These are phyloP conservation scores for Saccharomycopsis fermentans DNA, from an alignment of 805 yeast genomes.

Conservation along the genomic window DNA sequence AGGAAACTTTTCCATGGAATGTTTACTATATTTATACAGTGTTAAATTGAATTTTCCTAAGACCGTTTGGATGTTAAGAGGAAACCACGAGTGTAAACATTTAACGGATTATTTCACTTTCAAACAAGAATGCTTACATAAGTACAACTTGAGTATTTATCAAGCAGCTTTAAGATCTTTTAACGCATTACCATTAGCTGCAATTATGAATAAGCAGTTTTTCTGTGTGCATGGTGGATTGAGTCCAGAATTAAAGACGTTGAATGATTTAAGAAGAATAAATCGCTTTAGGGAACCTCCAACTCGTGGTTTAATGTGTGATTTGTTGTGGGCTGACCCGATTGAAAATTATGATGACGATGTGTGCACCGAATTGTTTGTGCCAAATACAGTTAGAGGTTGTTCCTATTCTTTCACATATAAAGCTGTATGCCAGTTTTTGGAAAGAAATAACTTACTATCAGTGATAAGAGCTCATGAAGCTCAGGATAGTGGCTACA, in stretches of 20 bases:
- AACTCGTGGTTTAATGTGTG: conserved; percentile 88
- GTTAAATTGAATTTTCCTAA: conserved; percentile 67
- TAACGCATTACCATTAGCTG: conserved; percentile 83
- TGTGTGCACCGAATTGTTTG: conserved; percentile 36
- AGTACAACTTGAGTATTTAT: conserved; percentile 57
- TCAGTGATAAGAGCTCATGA: conserved; percentile 94
- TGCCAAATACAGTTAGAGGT: conserved; percentile 71
- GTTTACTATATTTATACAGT: conserved; percentile 64
- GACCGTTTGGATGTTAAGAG: conserved; percentile 74
- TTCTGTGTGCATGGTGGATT: conserved; percentile 96
- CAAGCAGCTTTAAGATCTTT: conserved; percentile 69
- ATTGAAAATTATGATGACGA: conserved; percentile 76
- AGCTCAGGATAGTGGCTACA: conserved; percentile 94
- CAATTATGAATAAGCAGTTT: conserved; percentile 86
- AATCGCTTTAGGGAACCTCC: conserved; percentile 91
- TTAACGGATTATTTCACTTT: conserved; percentile 90
- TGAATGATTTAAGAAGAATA: conserved; percentile 57
- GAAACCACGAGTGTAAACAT: conserved; percentile 93
- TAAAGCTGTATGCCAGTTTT: conserved; percentile 67
- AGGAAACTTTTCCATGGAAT: conserved; percentile 83
- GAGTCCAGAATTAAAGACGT: conserved; percentile 67
- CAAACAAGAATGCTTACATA: conserved; percentile 81
- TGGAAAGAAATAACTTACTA: conserved; percentile 66
- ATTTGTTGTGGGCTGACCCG: conserved; percentile 94
- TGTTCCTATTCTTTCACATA: conserved; percentile 88